Evolutionary conservation across 2,329 filamentous ascomycete genomes (phyloP).

Genomic region (Chaetomiaceae sp.): DNA sequence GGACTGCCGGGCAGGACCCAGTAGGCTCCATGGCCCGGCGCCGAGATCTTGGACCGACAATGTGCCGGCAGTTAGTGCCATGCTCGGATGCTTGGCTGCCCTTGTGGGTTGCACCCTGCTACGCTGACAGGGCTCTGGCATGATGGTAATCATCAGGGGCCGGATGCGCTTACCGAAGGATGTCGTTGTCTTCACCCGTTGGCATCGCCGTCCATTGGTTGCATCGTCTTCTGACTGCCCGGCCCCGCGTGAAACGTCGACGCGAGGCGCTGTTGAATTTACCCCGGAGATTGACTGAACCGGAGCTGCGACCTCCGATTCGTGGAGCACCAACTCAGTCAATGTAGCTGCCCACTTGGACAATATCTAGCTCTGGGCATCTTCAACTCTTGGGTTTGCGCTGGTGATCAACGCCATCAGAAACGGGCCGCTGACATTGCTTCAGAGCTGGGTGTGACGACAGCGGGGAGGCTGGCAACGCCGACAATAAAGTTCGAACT

Average conservation of each 20-base stretch:
- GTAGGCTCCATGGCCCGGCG: conserved; percentile 9
- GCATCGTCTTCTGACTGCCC: neutral
- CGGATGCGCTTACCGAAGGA: conserved; percentile 15
- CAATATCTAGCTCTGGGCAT: conserved; percentile 1
- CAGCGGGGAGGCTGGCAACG: too few species aligned
- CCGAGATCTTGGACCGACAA: conserved; percentile 5
- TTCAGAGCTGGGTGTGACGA: neutral
- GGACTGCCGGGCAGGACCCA: conserved; percentile 10
- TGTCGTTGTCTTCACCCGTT: neutral
- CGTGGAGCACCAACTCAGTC: conserved; percentile 3
- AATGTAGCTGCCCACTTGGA: neutral
- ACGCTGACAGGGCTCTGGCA: conserved; percentile 1
- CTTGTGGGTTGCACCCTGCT: neutral
- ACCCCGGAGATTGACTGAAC: conserved; percentile 19
- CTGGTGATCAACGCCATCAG: neutral
- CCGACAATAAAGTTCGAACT: too few species aligned
- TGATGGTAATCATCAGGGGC: conserved; percentile 12
- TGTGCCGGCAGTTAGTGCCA: conserved; percentile 15
- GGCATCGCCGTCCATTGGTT: conserved; percentile 3
- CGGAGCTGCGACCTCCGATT: conserved; percentile 20
- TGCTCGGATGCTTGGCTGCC: conserved; percentile 4
- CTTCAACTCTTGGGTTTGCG: neutral
- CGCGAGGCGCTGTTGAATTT: conserved; percentile 14
- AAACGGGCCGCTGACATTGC: neutral
- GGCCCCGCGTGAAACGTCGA: neutral